Base-by-base conservation (phyloP, 2,329 filamentous ascomycete genomes). In the Lasiodiplodia theobromae region DNA sequence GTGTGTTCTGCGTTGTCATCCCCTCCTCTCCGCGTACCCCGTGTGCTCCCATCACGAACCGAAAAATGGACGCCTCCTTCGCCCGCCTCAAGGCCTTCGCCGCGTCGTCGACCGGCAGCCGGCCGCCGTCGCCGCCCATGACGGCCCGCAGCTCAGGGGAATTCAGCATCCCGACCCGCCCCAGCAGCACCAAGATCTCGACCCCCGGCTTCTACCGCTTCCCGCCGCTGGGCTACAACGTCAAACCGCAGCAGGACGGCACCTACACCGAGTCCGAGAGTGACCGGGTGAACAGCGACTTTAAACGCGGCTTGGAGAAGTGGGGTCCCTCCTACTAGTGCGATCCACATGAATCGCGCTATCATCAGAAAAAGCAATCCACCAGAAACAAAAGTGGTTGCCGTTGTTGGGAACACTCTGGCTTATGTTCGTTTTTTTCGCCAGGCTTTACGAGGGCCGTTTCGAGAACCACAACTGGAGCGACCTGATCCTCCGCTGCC, bases 231-330 rank as follows among this genome's bases (percentile, higher is more conserved):
- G 53, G 53, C 31, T 56, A 56, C 53, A 56, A 56, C 31, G 53
- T 56, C 53, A 56, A 56, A n/a, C 53, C 53, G 16, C 34, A 34
- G 5, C 28, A n/a, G 25, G 53, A 56, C 18, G 53, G 53, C 28
- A 31, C 53, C 34, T 56, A 37, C 53, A 56, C 53, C 2, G 53
- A 56, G 53, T 31, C 53, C 8, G 53, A 56, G 28, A 37, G 28
- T 10, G 53, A 56, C 53, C 37, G 53, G 18, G 25, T 56, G 28
- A 56, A 56, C 53, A 56, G 53, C 31, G 53, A 56, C 53, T 56
- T 56, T 11, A 56, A 56, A 34, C 53, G 53, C 31, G 53, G 53
- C 28, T 34, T 56, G 53, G 53, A 56, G 31, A 56, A 56, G 53
- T 56, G 53, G 53, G 53, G 31, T 31, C 25, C 28, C 53, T n/a